Percentiles rank a stretch among this genome's conserved stretches.
Evolutionary conservation across 164 flowering plant species (phyloP).

Genomic region (Piper betle): DNA sequence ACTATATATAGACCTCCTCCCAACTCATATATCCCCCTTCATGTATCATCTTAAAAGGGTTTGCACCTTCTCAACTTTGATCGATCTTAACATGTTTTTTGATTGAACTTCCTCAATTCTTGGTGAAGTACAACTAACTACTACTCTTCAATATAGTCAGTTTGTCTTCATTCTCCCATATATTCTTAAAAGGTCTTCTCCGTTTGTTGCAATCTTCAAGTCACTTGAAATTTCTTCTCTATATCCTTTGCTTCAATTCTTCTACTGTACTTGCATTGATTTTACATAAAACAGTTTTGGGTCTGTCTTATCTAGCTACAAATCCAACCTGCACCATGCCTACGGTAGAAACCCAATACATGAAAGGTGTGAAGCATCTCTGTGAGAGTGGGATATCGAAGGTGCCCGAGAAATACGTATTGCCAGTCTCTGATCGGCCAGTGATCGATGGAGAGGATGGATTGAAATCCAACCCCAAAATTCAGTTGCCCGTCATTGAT

Average conservation of each 20-base stretch:
- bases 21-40: background rate
- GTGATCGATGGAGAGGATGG: background rate
- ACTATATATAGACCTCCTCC: background rate
- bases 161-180: too few relatives aligned
- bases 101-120: background rate
- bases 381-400: slow-evolving; percentile 40
- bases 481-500: slow-evolving; percentile 57
- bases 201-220: too few relatives aligned
- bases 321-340: slow-evolving; percentile 9
- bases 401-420: slow-evolving; percentile 63
- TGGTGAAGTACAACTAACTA: too few relatives aligned
- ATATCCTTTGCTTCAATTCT: background rate
- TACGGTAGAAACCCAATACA: slow-evolving; percentile 26
- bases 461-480: slow-evolving; percentile 2
- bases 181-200: too few relatives aligned
- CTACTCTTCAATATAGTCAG: too few relatives aligned
- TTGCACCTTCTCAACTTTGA: background rate
- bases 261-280: background rate
- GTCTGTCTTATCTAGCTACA: background rate
- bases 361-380: slow-evolving; percentile 68
- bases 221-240: too few relatives aligned
- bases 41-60: too few relatives aligned
- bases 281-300: background rate
- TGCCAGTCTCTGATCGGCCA: slow-evolving; percentile 55
- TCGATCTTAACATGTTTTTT: background rate